Percentiles rank a stretch among this genome's conserved stretches.
Conservation (phyloP, 2,329 filamentous ascomycete genomes). For the Rhynchosporium graminicola region DNA sequence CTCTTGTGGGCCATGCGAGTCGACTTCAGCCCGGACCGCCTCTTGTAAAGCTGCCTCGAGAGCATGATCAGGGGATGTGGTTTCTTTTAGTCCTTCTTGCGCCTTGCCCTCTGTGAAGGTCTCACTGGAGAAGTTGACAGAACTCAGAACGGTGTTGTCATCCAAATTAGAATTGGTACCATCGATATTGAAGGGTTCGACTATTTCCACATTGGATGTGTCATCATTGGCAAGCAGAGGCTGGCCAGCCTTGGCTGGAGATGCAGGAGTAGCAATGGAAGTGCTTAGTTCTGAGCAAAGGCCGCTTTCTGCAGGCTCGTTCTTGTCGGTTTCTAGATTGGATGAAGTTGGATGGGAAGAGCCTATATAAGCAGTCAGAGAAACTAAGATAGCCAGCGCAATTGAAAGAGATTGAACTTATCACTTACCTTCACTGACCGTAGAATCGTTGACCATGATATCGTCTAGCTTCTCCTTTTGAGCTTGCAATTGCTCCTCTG, state of each 20-base stretch:
- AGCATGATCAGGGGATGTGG: conserved; percentile 27
- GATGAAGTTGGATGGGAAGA: neutral
- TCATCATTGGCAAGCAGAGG: neutral
- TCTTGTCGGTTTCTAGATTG: neutral
- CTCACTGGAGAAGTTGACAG: neutral
- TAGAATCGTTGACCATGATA: conserved; percentile 34
- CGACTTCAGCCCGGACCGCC: conserved; percentile 35
- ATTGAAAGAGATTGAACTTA: conserved; percentile 5
- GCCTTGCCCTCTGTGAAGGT: neutral
- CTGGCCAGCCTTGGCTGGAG: neutral
- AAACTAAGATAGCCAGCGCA: neutral
- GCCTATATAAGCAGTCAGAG: neutral
- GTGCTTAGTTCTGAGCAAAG: neutral
- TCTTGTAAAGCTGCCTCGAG: conserved; percentile 37
- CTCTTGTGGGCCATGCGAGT: conserved; percentile 25
- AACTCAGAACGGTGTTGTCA: neutral
- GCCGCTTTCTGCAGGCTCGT: neutral
- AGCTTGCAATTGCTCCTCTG: conserved; percentile 40
- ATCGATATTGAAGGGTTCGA: neutral
- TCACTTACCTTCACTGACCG: conserved; percentile 33
- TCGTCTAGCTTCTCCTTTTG: conserved; percentile 40
- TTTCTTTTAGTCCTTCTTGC: conserved; percentile 8
- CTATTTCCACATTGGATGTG: neutral
- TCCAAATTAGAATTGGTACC: neutral
- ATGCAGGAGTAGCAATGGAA: neutral